These are phyloP conservation scores for Leccinum truebloodii DNA, from an alignment of 768 basidiomycete species.

Conservation along the genomic window DNA sequence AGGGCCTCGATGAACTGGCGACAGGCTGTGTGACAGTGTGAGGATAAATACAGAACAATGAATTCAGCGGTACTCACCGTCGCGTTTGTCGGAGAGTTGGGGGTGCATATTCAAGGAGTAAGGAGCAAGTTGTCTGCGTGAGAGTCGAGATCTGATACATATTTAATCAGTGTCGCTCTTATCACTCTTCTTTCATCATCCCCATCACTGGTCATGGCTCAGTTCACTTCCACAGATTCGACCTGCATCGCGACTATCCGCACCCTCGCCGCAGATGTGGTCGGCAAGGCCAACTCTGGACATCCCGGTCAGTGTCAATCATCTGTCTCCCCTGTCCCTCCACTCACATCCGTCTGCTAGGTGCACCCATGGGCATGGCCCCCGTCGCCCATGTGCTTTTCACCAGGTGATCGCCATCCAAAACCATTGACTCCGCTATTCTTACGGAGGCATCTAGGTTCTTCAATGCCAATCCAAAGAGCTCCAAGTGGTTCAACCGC, in stretches of 20 bases:
- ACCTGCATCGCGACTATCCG: conserved; percentile 72
- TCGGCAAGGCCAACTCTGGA: conserved; percentile 89
- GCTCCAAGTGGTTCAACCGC: conserved; percentile 92
- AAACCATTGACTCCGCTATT: not conserved
- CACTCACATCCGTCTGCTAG: conserved; percentile 36
- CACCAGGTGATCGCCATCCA: conserved; percentile 49
- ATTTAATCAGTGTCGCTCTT: conserved; percentile 11
- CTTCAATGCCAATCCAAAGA: conserved; percentile 86
- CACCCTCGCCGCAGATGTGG: conserved; percentile 73
- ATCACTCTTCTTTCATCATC: conserved; percentile 9
- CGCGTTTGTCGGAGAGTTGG: conserved; percentile 66
- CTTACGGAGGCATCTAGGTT: conserved; percentile 48
- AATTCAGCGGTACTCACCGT: conserved; percentile 38
- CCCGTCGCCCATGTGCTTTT: conserved; percentile 81
- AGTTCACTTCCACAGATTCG: conserved; percentile 49
- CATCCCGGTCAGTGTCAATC: conserved; percentile 64
- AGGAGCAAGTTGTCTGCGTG: conserved; percentile 6
- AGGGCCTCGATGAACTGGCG: conserved; percentile 78
- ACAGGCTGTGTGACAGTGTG: conserved; percentile 50
- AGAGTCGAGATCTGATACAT: not conserved
- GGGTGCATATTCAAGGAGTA: conserved; percentile 53
- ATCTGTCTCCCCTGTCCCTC: not conserved
- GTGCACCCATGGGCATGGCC: conserved; percentile 94
- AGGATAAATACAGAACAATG: not conserved
- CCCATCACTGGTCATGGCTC: conserved; percentile 37